Conservation (phyloP, 148 eudicot species). For the Chenopodium suecicum region DNA sequence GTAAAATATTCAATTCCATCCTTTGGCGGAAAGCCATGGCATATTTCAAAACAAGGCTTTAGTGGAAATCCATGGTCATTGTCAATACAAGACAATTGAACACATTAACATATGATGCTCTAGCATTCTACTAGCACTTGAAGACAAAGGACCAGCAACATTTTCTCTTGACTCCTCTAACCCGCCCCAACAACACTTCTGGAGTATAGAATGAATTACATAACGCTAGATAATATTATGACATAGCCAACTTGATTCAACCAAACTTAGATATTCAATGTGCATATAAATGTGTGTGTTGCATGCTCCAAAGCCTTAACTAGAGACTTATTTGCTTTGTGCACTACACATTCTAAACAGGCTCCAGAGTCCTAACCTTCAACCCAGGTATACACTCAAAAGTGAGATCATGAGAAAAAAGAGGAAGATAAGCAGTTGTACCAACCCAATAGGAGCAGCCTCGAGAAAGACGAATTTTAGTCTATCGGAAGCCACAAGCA, state of each 20-base stretch:
- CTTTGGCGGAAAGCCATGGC: not conserved
- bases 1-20: not conserved
- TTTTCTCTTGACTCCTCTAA: not conserved
- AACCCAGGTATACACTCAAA: not conserved
- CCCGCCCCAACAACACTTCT: not conserved
- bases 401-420: conserved; percentile 1
- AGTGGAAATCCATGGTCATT: not conserved
- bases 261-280: not conserved
- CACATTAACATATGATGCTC: not conserved
- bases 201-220: no score
- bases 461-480: conserved; percentile 67
- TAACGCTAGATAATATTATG: not conserved
- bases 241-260: not conserved
- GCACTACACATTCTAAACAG: not conserved
- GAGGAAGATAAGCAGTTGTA: conserved; percentile 21
- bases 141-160: not conserved
- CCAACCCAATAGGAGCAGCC: conserved; percentile 84
- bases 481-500: conserved; percentile 47
- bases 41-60: not conserved
- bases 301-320: not conserved
- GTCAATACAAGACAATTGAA: not conserved
- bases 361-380: not conserved
- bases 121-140: not conserved
- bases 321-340: not conserved
- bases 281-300: not conserved